Percentiles rank a stretch among this genome's conserved stretches.
Conservation (phyloP, 2,329 filamentous ascomycete species). For the Exutisphaerella laricina region DNA sequence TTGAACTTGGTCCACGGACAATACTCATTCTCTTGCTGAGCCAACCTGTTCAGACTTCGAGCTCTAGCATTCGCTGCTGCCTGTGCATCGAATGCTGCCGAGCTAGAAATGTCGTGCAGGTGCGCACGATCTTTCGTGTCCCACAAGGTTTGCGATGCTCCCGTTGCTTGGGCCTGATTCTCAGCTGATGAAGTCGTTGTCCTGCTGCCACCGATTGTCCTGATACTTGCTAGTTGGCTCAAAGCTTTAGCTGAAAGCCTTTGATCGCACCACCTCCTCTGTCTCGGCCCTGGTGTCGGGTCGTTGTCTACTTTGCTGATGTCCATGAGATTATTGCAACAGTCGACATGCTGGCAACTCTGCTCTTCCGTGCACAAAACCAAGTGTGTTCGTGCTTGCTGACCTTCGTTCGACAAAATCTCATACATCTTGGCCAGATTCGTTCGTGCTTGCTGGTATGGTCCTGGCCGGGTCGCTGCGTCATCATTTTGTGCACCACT, state of each 20-base stretch:
- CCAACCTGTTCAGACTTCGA: constrained; percentile 2
- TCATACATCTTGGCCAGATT: constrained; percentile 20
- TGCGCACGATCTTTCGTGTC: constrained; percentile 4
- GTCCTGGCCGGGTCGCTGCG: constrained; percentile 12
- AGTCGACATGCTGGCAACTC: constrained; percentile 24
- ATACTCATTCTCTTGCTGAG: constrained; percentile 10
- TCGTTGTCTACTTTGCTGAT: constrained; percentile 19
- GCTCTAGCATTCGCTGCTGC: constrained; percentile 8
- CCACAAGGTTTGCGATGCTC: neutral
- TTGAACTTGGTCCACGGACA: constrained; percentile 2
- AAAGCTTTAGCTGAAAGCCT: constrained; percentile 4
- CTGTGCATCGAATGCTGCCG: constrained; percentile 1
- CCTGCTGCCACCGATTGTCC: neutral
- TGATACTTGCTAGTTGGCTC: neutral
- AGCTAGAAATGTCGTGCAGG: constrained; percentile 1
- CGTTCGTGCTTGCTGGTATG: constrained; percentile 13
- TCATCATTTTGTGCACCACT: constrained; percentile 9
- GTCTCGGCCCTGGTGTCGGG: constrained; percentile 5
- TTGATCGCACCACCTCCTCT: constrained; percentile 25
- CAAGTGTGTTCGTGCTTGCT: too few species aligned
- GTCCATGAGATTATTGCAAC: constrained; percentile 24
- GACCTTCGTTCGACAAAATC: constrained; percentile 20
- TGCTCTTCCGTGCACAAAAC: constrained; percentile 20
- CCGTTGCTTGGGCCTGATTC: neutral
- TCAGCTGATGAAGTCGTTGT: neutral